phyloP scores from a whole-genome alignment of 2,329 filamentous ascomycete species.

The Lachnellula subtilissima region DNA sequence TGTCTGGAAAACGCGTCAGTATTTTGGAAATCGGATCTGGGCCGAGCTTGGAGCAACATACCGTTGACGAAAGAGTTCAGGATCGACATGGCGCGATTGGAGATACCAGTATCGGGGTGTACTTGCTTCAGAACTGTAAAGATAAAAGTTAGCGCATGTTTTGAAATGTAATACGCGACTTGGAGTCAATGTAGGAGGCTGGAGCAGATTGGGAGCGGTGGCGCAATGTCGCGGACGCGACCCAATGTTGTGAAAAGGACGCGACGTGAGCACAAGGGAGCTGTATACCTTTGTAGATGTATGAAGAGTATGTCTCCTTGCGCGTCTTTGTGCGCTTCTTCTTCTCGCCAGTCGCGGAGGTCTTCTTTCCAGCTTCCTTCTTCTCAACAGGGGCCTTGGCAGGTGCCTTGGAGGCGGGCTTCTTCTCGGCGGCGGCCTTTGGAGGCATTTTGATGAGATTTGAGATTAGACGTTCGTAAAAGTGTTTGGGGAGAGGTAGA shows the following conservation, averaged over 20 bases:
- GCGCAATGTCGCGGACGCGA: slow-evolving; percentile 17
- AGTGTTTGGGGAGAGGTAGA: slow-evolving; percentile 22
- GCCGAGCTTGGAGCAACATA: slow-evolving; percentile 42
- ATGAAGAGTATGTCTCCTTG: slow-evolving; percentile 99
- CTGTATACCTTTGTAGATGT: slow-evolving; percentile 97
- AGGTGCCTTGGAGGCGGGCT: slow-evolving; percentile 94
- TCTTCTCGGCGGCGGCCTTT: slow-evolving; percentile 91
- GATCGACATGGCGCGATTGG: slow-evolving; percentile 99
- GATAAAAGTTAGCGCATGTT: slow-evolving; percentile 34
- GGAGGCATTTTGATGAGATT: slow-evolving; percentile 74
- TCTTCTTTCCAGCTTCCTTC: slow-evolving; percentile 99
- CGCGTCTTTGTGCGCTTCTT: slow-evolving; percentile 99
- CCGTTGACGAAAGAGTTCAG: slow-evolving; percentile 99
- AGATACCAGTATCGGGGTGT: slow-evolving; percentile 99
- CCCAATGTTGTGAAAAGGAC: slow-evolving; percentile 9
- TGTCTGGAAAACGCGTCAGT: slow-evolving; percentile 56
- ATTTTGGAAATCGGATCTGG: background rate
- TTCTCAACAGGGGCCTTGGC: slow-evolving; percentile 87
- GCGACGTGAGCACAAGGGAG: slow-evolving; percentile 17
- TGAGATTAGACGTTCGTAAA: slow-evolving; percentile 18
- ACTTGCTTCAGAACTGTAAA: slow-evolving; percentile 94
- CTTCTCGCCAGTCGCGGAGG: slow-evolving; percentile 92
- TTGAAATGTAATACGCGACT: slow-evolving; percentile 19
- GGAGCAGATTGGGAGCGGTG: slow-evolving; percentile 1
- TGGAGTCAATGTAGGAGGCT: slow-evolving; percentile 2